These are phyloP conservation scores for Trichoderma asperelloides DNA, from an alignment of 495 filamentous ascomycete genomes.

Conservation along the genomic window DNA sequence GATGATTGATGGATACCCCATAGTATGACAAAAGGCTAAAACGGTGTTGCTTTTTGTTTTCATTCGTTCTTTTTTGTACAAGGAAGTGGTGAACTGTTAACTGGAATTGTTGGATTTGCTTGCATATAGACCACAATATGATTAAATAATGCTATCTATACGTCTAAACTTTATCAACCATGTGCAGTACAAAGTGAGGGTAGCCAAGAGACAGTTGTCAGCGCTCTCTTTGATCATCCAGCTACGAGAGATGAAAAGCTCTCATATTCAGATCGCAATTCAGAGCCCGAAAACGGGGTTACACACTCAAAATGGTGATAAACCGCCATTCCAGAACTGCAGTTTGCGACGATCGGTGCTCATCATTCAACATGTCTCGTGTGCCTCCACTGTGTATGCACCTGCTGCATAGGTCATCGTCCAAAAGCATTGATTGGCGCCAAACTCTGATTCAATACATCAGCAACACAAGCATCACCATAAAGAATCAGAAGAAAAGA, in stretches of 20 bases:
- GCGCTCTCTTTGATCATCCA: slow-evolving; percentile 47
- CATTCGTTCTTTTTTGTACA: not conserved
- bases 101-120: not conserved
- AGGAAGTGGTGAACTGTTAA: not conserved
- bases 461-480: not conserved
- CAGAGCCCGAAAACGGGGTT: slow-evolving; percentile 24
- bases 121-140: not conserved
- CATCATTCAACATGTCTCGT: slow-evolving; percentile 21
- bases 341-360: slow-evolving; percentile 11
- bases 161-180: not conserved
- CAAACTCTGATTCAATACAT: too few relatives aligned
- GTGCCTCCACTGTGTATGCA: not conserved
- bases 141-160: not conserved
- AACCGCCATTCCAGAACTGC: not conserved
- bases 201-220: slow-evolving; percentile 27
- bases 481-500: not conserved
- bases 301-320: slow-evolving; percentile 11
- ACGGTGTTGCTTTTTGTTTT: not conserved
- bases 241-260: slow-evolving; percentile 14
- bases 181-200: not conserved
- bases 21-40: too few relatives aligned
- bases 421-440: not conserved
- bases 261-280: slow-evolving; percentile 22
- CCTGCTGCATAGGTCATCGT: not conserved
- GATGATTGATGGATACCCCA: too few relatives aligned